Evolutionary conservation across 129 eudicot genomes (phyloP), one percentile per base, ranked within the genome.

Genomic region (Flaveria bidentis): DNA sequence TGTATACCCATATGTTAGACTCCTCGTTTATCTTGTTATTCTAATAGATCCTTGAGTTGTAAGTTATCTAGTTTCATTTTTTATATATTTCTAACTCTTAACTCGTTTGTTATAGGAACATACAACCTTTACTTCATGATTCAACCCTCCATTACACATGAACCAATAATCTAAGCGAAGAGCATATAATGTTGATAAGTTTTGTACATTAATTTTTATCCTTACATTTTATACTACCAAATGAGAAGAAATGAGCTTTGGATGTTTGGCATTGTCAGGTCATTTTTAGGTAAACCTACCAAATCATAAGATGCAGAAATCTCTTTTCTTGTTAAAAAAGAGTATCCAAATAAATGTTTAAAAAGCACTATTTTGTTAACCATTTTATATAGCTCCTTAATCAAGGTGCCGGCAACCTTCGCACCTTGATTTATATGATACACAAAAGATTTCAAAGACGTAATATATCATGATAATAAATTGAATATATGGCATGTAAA

Each of bases 211-310:
- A 60, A 0, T 9, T 25, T 60, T 60, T 4, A 23, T 25, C 25
- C 25, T 13, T 60, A 60, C n/a, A 10, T 25, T 2, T 25, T 60
- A 23, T 60, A 60, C 23, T 23, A 60, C 9, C 41, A 60, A 60
- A 60, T 60, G 39, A 60, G 39, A 60, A 25, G 66, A 60, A 25
- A 60, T n/a, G 39, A 60, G 39, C 39, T 60, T 55, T 17, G 25
- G 11, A 55, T 55, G 61, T 55, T 55, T 55, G 61, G 61, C 61
- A 55, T 55, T 55, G 11, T 55, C 61, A 55, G 61, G 61, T 55
- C 61, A 55, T 17, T 55, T 55, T 55, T 55, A 17, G 61, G 61
- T 55, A 17, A 55, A 55, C 25, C 61, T 17, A 17, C 61, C 61
- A 55, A 17, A 55, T 23, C 61, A 55, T 55, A 55, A 55, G 61